Evolutionary conservation across 768 basidiomycete species (phyloP).

Genomic region (Naganishia onofrii): DNA sequence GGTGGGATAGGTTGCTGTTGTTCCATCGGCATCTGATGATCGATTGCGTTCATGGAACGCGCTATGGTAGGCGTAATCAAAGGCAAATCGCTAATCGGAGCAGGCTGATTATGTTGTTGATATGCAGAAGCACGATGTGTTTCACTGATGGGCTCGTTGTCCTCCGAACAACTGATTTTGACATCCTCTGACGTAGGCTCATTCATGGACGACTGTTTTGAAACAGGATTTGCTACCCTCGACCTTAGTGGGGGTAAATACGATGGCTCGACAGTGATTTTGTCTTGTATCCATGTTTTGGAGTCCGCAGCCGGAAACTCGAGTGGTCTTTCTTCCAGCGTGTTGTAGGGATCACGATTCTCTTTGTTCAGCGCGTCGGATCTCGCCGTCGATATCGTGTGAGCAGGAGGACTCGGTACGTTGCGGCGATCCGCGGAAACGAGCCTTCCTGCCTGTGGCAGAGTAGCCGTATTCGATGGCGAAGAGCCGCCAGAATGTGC

Average conservation of each 20-base stretch:
- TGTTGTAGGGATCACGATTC: slow-evolving; percentile 8
- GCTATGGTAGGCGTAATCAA: slow-evolving; percentile 2
- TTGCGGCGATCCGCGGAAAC: background rate
- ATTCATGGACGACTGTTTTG: background rate
- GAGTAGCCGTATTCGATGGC: background rate
- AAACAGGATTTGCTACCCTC: background rate
- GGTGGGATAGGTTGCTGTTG: slow-evolving; percentile 7
- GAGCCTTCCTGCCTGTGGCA: background rate
- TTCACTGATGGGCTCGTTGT: background rate
- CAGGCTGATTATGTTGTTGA: background rate
- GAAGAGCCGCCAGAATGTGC: background rate
- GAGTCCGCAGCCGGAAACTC: background rate
- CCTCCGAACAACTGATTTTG: background rate
- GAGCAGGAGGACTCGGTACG: background rate
- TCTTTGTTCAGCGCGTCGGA: slow-evolving; percentile 3
- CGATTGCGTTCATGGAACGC: background rate
- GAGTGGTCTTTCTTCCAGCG: too few species aligned
- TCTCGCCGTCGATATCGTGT: background rate
- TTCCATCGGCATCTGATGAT: background rate
- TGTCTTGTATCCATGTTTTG: slow-evolving; percentile 18
- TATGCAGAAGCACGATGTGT: background rate
- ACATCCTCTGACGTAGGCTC: background rate
- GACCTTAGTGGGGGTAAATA: background rate
- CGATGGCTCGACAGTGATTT: background rate
- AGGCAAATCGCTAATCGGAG: background rate